phyloP scores from a whole-genome alignment of 2,329 filamentous ascomycete genomes.

The Fusarium liriodendri region DNA sequence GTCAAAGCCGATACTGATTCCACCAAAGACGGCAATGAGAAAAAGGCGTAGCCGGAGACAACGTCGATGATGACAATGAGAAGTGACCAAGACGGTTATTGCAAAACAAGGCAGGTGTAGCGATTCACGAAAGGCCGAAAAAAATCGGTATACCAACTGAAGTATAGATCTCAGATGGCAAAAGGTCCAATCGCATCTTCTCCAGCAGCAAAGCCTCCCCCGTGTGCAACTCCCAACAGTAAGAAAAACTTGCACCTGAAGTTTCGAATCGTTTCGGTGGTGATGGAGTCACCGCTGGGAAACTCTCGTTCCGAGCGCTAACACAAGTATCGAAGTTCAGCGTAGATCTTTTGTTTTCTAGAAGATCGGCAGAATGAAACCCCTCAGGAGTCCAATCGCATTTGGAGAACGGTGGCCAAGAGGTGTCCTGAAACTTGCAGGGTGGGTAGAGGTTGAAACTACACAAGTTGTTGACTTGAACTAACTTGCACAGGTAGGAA shows the following conservation, averaged over 20 bases:
- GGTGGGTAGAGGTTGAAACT: neutral
- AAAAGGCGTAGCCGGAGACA: neutral
- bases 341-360: neutral
- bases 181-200: conserved; percentile 24
- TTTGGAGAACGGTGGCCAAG: neutral
- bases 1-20: neutral
- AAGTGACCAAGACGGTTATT: neutral
- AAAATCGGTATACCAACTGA: neutral
- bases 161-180: neutral
- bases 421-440: neutral
- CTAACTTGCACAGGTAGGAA: neutral
- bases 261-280: neutral
- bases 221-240: neutral
- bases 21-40: neutral
- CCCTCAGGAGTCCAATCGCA: neutral
- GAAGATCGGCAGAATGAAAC: neutral
- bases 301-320: neutral
- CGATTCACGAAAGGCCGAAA: neutral
- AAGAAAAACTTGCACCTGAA: neutral
- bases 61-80: neutral
- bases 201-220: neutral
- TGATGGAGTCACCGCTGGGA: neutral
- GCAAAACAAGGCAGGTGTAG: neutral
- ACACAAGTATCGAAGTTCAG: neutral
- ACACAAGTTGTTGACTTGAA: neutral